Base-by-base conservation (phyloP, 371 early-diverging fungal species). In the Mortierella sp. region DNA sequence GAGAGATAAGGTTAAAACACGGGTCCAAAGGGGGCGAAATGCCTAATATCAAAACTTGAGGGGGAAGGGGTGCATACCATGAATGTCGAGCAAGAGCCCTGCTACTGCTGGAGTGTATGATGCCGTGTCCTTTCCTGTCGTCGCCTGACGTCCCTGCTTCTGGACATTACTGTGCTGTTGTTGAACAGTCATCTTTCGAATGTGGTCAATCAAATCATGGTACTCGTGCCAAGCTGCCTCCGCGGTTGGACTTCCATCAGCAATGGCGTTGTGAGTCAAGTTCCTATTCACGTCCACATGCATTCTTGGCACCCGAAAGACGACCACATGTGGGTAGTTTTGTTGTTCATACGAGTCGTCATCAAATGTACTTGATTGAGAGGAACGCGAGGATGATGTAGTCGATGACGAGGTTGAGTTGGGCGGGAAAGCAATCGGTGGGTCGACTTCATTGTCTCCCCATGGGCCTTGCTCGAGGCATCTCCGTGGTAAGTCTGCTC, bases 251-350 rank as follows among this genome's bases (percentile, higher is more conserved):
- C 39, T n/a, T 5, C 54, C 51, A 22, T 73, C 67, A 6, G 74
- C 63, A 21, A 63, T 60, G 16, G 74, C 74, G 29, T 73, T 73
- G 17, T 73, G 67, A 17, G 46, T 24, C 14, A 63, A 27, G 16
- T 73, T 59, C 47, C 74, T 52, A 37, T 73, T 73, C 46, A 73
- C 74, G 45, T 73, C 74, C 39, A 73, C 74, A 60, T 46, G 63
- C 29, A 1, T 5, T 2, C 74, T 47, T 16, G 40, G 60, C 3
- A 73, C 56, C 7, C 67, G 63, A 31, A 73, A 67, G 22, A 73
- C 63, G 7, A 73, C 31, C 27, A 73, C 63, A 34, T 73, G 74
- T 6, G 74, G 74, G 22, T 59, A 61, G 24, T 60, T 60, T 17
- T 53, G n/a, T n/a, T n/a, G n/a, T n/a, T n/a, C n/a, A 22, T 1